Evolutionary conservation across 192 early-diverging fungal genomes (phyloP).

Genomic region (Kappamyces sp.): DNA sequence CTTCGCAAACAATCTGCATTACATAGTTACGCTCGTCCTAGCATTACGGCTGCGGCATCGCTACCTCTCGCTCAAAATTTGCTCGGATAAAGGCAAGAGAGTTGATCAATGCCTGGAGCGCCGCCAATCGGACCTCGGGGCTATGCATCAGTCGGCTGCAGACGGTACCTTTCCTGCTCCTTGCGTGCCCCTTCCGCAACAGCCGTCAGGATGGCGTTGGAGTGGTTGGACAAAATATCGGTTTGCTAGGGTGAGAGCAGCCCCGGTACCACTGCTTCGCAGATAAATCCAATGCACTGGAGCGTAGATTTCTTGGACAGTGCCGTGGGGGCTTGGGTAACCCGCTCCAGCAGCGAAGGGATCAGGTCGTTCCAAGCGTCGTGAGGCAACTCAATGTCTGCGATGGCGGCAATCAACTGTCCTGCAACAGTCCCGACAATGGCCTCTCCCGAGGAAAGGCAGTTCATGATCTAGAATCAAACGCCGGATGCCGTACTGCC

Average conservation of each 20-base stretch:
- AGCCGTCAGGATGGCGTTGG: constrained; percentile 89
- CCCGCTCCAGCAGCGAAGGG: constrained; percentile 67
- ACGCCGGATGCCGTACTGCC: constrained; percentile 31
- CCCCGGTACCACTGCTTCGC: constrained; percentile 73
- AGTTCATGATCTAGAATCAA: constrained; percentile 38
- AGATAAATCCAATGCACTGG: constrained; percentile 88
- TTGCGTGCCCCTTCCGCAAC: constrained; percentile 93
- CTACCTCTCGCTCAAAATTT: constrained; percentile 86
- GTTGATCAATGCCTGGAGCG: constrained; percentile 87
- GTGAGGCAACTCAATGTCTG: constrained; percentile 85
- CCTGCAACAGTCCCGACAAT: constrained; percentile 64
- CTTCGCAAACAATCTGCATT: constrained; percentile 98
- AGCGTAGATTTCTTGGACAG: constrained; percentile 61
- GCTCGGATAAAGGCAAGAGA: constrained; percentile 90
- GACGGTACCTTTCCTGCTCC: constrained; percentile 69
- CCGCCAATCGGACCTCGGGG: constrained; percentile 81
- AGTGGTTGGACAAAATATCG: constrained; percentile 70
- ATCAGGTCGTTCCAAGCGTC: constrained; percentile 87
- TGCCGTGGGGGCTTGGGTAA: constrained; percentile 28
- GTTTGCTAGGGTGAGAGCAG: constrained; percentile 16
- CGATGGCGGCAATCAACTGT: constrained; percentile 87
- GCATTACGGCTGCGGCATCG: constrained; percentile 1
- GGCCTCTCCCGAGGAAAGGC: constrained; percentile 48
- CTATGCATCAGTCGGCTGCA: constrained; percentile 26
- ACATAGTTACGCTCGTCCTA: constrained; percentile 93